Evolutionary conservation across 345 rosid genomes (phyloP).

Genomic region (Psidium friedrichsthalianum): DNA sequence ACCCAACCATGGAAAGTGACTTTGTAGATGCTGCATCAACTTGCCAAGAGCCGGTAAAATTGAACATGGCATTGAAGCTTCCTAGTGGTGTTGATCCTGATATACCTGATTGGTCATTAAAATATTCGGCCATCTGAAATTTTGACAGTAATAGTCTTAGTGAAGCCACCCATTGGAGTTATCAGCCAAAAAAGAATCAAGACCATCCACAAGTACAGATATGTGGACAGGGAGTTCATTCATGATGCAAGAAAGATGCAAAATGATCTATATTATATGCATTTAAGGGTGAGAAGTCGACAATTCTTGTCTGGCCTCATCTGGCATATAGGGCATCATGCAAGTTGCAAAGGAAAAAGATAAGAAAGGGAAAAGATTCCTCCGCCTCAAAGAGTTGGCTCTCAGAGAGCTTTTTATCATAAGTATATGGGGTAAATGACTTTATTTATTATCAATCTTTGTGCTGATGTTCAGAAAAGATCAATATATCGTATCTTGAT

Average conservation of each 20-base stretch:
- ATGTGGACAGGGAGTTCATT: not conserved
- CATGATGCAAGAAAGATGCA: not conserved
- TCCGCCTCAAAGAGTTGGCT: not conserved
- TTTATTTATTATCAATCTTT: not conserved
- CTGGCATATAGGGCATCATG: not conserved
- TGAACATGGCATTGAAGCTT: conserved; percentile 95
- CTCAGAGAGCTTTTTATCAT: not conserved
- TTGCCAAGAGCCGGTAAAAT: conserved; percentile 91
- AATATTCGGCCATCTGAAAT: conserved; percentile 75
- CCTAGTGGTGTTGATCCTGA: conserved; percentile 78
- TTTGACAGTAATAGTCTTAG: not conserved
- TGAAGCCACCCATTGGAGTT: not conserved
- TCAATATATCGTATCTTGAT: not conserved
- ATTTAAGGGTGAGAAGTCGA: not conserved
- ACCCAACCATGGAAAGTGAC: conserved; percentile 87
- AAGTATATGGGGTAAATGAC: not conserved
- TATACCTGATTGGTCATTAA: conserved; percentile 66
- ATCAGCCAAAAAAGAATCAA: not conserved
- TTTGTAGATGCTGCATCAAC: conserved; percentile 91
- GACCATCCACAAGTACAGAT: not conserved
- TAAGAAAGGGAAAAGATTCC: not conserved
- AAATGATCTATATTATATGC: not conserved
- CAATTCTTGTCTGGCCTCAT: not conserved
- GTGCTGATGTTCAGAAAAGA: not conserved
- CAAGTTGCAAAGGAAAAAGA: not conserved